Evolutionary conservation across 257 asterid species (phyloP).

Genomic region (Prunella vulgaris): DNA sequence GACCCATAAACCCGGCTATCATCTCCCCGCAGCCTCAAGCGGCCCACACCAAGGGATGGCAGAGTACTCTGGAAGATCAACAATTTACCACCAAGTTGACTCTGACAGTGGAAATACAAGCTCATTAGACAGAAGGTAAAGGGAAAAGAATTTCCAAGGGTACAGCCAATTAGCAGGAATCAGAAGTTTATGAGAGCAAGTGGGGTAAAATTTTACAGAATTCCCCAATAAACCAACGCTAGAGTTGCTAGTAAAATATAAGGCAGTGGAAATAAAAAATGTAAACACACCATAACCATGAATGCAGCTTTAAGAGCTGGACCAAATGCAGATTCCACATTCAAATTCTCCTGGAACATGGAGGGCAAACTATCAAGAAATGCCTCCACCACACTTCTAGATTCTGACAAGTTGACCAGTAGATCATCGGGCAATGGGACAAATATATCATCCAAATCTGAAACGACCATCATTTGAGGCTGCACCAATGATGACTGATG

Average conservation of each 20-base stretch:
- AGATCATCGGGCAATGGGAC: conserved; percentile 86
- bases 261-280: conserved; percentile 19
- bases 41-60: conserved; percentile 97
- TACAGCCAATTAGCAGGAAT: background rate
- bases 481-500: conserved; percentile 76
- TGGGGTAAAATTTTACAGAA: background rate
- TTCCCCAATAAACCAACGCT: background rate
- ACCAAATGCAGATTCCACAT: conserved; percentile 99
- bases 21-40: conserved; percentile 88
- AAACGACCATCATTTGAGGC: conserved; percentile 90
- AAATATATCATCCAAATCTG: conserved; percentile 82
- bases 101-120: conserved; percentile 48
- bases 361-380: conserved; percentile 91
- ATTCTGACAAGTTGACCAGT: conserved; percentile 93
- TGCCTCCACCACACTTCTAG: conserved; percentile 88
- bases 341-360: conserved; percentile 85
- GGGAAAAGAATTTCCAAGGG: conserved; percentile 8
- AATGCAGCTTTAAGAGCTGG: conserved; percentile 94
- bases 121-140: conserved; percentile 22
- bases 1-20: conserved; percentile 82
- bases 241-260: background rate
- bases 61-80: conserved; percentile 85
- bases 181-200: conserved; percentile 4
- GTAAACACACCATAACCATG: conserved; percentile 81
- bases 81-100: conserved; percentile 95